Base-by-base conservation (phyloP, 1,284 basidiomycete genomes). In the Ceratobasidium theobromae region DNA sequence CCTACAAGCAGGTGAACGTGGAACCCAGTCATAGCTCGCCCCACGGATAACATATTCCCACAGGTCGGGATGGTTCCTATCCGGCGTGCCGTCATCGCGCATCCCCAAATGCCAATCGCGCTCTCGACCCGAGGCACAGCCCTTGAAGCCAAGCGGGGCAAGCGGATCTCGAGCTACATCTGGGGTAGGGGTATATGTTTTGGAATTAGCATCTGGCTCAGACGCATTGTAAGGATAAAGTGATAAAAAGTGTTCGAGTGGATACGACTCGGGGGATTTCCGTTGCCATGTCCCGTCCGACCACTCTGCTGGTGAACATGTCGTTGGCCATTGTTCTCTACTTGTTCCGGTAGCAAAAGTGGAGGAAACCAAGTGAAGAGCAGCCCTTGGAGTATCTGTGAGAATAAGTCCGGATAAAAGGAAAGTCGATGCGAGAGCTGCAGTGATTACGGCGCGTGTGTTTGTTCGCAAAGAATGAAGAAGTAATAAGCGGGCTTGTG, bases 51-150 rank as follows among this genome's bases (percentile, higher is more conserved):
- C 83, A 1, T 68, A 73, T 0, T 68, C 60, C 51, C 71, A 57
- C 66, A 68, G 68, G 6, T 67, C 60, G 4, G 65, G 40, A 40
- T 84, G 84, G 69, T 84, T 85, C 55, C 83, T 76, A 57, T 79
- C 77, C 76, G 78, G 85, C 32, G 77, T 76, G 1, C 76, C 77
- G 65, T 76, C 70, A 23, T 76, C 78, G 72, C 85, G 82, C 3
- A 80, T 74, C 3, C 77, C 84, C 25, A 87, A 76, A 73, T 87
- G 86, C 86, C 85, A 86, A 66, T 75, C 75, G 67, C 80, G 80
- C 72, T 87, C 86, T 64, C 85, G 77, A 52, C 80, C 80, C 70
- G 82, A 82, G 9, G 86, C 85, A 70, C 86, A 87, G 41, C 83
- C 84, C 66, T 79, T 75, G 30, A 86, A 79, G 11, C 84, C 84